Base-by-base conservation (phyloP, 1,284 basidiomycete species). In the Leccinum pachyderme region DNA sequence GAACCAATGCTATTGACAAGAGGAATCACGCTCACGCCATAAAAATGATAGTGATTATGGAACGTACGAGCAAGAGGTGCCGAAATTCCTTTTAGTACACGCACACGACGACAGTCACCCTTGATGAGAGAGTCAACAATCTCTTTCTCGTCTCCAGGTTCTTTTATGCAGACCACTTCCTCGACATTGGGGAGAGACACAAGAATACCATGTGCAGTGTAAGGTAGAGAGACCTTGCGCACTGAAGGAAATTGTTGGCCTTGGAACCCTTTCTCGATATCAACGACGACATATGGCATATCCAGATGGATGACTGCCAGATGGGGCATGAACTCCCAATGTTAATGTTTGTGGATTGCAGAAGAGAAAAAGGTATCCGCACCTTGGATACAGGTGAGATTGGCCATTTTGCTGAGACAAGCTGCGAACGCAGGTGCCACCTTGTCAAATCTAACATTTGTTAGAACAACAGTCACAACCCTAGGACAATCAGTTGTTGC, bases 361-460 rank as follows among this genome's bases (percentile, higher is more conserved):
- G 22, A 33, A 15, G 43, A 44, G 13, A 9, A 41, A 3, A 41
- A 46, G n/a, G 35, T 9, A 7, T 11, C 12, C 1, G 1, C 47
- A 54, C 62, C 61, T 59, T 73, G 64, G 7, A 75, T 61, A 3
- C 69, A 70, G 47, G 68, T 62, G 11, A 75, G 62, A 51, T 72
- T 73, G 9, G 73, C 72, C 3, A 74, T 53, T 11, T 52, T 54
- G 5, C 62, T 56, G 9, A 75, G 65, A 53, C 67, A 73, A 9
- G 56, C 51, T 18, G 67, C 68, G 37, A 76, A 69, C 7, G 62
- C 59, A 2, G 69, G 61, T 6, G 73, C 56, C 18, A 71, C 63
- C 2, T 63, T 59, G 2, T 48, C 41, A 4, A 39, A 46, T 4
- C 39, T 28, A 13, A 24, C 54, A 2, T 41, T 47, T 22, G 53